phyloP scores from a whole-genome alignment of 2,329 filamentous ascomycete species.

The Botryotinia globosa region DNA sequence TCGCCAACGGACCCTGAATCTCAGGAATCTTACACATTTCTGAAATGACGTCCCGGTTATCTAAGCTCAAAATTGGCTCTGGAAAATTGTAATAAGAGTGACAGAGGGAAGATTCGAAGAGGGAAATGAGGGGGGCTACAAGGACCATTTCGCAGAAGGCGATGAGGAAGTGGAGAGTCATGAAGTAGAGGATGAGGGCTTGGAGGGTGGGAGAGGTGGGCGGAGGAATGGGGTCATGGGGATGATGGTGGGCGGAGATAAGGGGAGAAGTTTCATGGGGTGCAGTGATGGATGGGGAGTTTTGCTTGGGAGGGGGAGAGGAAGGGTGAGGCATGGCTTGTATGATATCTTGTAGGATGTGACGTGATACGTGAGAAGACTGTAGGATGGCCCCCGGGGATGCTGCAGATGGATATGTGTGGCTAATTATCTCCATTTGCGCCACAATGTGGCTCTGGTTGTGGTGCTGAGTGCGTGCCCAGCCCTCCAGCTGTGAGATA shows the following conservation, averaged over 20 bases:
- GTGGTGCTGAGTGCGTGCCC: not conserved
- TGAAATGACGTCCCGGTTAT: constrained; percentile 23
- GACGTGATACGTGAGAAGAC: not conserved
- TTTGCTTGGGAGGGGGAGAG: not conserved
- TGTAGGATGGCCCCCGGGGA: not conserved
- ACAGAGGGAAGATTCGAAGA: constrained; percentile 37
- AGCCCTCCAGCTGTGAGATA: too few species aligned
- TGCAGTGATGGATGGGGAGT: not conserved
- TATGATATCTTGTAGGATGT: not conserved
- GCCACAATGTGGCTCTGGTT: not conserved
- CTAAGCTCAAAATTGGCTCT: not conserved
- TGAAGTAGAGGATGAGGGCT: constrained; percentile 33
- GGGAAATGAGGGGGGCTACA: constrained; percentile 34
- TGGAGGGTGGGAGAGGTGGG: not conserved
- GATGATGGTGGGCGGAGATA: not conserved
- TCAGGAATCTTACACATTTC: constrained; percentile 34
- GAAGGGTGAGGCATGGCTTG: not conserved
- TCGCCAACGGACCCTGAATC: constrained; percentile 34
- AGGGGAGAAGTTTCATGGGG: not conserved
- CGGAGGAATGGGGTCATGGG: not conserved
- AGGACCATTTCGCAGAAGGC: constrained; percentile 36
- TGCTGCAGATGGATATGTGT: not conserved
- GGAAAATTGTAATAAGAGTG: constrained; percentile 33
- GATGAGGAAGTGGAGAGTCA: constrained; percentile 37
- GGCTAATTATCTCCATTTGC: not conserved